A percentile compares a stretch with the other conserved stretches of the same genome.
Evolutionary conservation across 805 yeast genomes (phyloP).

Genomic region (Candida nanaspora): DNA sequence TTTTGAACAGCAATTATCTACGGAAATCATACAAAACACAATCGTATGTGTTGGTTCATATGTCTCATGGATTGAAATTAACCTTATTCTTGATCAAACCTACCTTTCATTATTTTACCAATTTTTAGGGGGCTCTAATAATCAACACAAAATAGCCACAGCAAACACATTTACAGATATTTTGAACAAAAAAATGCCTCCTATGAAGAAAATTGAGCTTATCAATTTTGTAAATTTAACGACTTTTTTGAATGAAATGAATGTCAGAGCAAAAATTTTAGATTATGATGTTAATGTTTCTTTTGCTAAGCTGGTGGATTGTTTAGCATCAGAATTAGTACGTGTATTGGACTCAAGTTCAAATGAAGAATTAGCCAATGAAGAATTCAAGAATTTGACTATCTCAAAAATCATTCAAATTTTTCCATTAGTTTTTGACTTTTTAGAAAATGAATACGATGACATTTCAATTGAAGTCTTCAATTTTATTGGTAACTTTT

Average conservation of each 20-base stretch:
- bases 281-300: slow-evolving; percentile 65
- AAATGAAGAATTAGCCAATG: slow-evolving; percentile 28
- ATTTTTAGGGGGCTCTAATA: slow-evolving; percentile 33
- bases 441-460: slow-evolving; percentile 77
- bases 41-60: slow-evolving; percentile 72
- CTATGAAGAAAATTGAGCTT: slow-evolving; percentile 52
- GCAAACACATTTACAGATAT: slow-evolving; percentile 47
- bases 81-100: slow-evolving; percentile 56
- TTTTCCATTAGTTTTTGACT: slow-evolving; percentile 66
- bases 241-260: slow-evolving; percentile 35
- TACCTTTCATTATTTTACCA: slow-evolving; percentile 52
- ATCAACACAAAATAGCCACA: slow-evolving; percentile 49
- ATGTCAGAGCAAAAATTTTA: slow-evolving; percentile 33
- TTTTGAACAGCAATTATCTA: slow-evolving; percentile 13
- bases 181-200: slow-evolving; percentile 51
- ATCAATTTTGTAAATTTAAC: slow-evolving; percentile 64
- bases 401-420: slow-evolving; percentile 47
- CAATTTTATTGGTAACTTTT: slow-evolving; percentile 69
- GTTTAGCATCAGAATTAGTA: slow-evolving; percentile 72
- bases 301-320: slow-evolving; percentile 65
- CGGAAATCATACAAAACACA: slow-evolving; percentile 48
- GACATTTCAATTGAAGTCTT: slow-evolving; percentile 81
- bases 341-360: slow-evolving; percentile 51
- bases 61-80: slow-evolving; percentile 89
- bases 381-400: slow-evolving; percentile 28